These are phyloP conservation scores for Pelargonium citronellum DNA, from an alignment of 441 rosid species.

Conservation along the genomic window DNA sequence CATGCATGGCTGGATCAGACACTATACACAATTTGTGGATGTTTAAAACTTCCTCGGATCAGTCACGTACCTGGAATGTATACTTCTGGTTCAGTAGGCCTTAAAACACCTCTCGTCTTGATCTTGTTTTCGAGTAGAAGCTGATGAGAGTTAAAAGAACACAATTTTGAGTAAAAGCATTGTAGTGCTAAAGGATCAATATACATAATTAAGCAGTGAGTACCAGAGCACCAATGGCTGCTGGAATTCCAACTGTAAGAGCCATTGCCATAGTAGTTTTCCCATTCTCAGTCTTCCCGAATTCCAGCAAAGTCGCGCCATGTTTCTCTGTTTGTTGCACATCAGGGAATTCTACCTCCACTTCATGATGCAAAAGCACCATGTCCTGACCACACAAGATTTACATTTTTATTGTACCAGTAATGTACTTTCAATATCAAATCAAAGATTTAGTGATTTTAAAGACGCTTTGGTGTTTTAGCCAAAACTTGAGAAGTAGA, in stretches of 20 bases:
- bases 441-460: background rate
- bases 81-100: conserved; percentile 83
- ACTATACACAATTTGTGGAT: too few species aligned
- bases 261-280: conserved; percentile 78
- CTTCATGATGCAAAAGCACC: conserved; percentile 86
- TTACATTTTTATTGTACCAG: too few species aligned
- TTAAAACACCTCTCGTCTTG: conserved; percentile 67
- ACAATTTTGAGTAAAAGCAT: background rate
- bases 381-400: conserved; percentile 53
- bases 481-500: background rate
- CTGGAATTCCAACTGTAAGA: conserved; percentile 80
- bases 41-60: too few species aligned
- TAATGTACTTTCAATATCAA: too few species aligned
- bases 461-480: background rate
- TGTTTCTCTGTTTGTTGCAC: conserved; percentile 45
- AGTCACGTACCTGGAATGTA: conserved; percentile 59
- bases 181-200: background rate
- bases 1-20: too few species aligned
- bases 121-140: conserved; percentile 70
- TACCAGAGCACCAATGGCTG: conserved; percentile 87
- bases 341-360: conserved; percentile 74
- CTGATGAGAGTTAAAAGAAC: conserved; percentile 33
- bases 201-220: background rate
- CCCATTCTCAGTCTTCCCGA: conserved; percentile 56
- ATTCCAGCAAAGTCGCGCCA: conserved; percentile 70